Evolutionary conservation across 2,329 filamentous ascomycete species (phyloP), one percentile per base, ranked within the genome.

Genomic region (Pestalotiopsis sp.): DNA sequence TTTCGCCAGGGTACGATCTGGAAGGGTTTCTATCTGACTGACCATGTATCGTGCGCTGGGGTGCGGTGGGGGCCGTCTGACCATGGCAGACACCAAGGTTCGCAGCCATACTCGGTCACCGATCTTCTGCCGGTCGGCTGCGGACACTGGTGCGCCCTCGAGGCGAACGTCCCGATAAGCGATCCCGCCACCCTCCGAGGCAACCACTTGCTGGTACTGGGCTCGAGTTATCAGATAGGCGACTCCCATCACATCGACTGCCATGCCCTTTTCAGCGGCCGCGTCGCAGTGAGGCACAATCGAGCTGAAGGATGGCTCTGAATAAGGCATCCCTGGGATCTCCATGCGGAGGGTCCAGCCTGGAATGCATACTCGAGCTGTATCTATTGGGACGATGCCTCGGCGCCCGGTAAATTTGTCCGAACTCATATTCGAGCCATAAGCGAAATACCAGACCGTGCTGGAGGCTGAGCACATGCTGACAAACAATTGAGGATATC

Each of bases 31-130:
- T 36, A 9, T 9, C 31, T 9, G 31, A 36, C 31, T 36, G 58
- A 69, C 68, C 59, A 71, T 64, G 49, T 70, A 70, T 57, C 69
- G 49, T 14, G 23, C 25, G 49, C 69, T 70, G 12, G 67, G 69
- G 31, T 60, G 52, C 13, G 69, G 38, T n/a, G 58, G 39, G 36
- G 57, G 52, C n/a, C 36, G 64, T 57, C 66, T 59, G n/a, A 69
- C 49, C 3, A 59, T 69, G 14, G 65, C 36, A 36, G 31, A 36
- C 31, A 36, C 31, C 31, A 36, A 36, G 31, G 31, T 36, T 36
- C 31, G 31, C 31, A 36, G 31, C 31, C 31, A 36, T 36, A 36
- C 31, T 36, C 31, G 31, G 31, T 36, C 9, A 70, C 36, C 14
- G 64, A 61, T 52, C 45, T 52, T 52, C 45, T 20, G 45, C 45